Evolutionary conservation across 177 flowering plant genomes (phyloP).

Genomic region (Tripterygium wilfordii): DNA sequence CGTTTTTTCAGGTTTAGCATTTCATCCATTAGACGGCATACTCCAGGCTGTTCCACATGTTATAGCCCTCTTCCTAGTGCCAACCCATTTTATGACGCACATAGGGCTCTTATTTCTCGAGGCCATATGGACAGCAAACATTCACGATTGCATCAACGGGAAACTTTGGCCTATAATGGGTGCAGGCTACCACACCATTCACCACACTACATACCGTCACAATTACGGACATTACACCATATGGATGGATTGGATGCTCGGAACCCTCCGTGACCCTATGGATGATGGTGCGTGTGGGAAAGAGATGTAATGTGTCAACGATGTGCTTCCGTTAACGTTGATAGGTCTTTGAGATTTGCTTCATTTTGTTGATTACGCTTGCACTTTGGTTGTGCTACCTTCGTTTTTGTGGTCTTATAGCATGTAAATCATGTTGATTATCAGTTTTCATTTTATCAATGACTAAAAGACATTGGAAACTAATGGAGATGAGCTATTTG

Average conservation of each 20-base stretch:
- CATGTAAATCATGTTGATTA: constrained; percentile 8
- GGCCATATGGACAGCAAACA: constrained; percentile 89
- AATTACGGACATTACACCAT: constrained; percentile 91
- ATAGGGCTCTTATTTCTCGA: constrained; percentile 65
- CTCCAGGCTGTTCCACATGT: constrained; percentile 88
- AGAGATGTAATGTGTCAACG: constrained; percentile 18
- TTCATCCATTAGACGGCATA: constrained; percentile 92
- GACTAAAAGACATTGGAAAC: too few species aligned
- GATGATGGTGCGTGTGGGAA: constrained; percentile 31
- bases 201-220: constrained; percentile 90
- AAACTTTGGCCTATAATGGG: constrained; percentile 99
- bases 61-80: constrained; percentile 66
- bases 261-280: constrained; percentile 76
- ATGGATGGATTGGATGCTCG: constrained; percentile 98
- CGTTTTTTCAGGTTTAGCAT: constrained; percentile 70
- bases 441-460: background rate
- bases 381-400: background rate
- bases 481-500: too few species aligned
- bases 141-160: constrained; percentile 86
- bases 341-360: too few species aligned
- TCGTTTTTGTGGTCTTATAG: background rate
- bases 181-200: constrained; percentile 95
- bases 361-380: background rate
- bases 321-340: background rate
- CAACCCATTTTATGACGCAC: constrained; percentile 76